phyloP scores from a whole-genome alignment of 176 grass and related monocot species.

The Oryza officinalis region DNA sequence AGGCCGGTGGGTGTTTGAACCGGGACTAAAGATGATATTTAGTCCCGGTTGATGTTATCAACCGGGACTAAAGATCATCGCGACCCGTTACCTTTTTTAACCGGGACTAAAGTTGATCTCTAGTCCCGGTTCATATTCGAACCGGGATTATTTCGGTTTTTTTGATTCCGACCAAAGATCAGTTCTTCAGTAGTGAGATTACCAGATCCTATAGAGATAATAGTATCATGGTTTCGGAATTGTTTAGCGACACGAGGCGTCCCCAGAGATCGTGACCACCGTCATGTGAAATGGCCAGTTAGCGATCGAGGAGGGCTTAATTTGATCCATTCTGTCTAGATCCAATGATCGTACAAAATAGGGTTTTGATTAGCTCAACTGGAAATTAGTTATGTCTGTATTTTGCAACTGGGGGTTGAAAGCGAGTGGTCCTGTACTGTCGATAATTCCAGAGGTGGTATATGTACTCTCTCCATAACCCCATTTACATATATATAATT shows the following conservation, averaged over 20 bases:
- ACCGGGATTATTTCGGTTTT: too few species aligned
- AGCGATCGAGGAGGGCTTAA: background rate
- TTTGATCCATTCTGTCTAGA: background rate
- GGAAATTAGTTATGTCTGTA: background rate
- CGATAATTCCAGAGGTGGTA: background rate
- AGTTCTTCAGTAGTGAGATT: too few species aligned
- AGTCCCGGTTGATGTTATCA: too few species aligned
- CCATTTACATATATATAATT: too few species aligned
- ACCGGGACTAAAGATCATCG: too few species aligned
- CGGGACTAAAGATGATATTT: too few species aligned
- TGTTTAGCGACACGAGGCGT: background rate
- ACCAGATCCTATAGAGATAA: background rate
- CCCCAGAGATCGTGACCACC: background rate
- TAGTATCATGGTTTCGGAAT: background rate
- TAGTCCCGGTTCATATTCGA: too few species aligned
- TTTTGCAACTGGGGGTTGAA: background rate
- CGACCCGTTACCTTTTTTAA: too few species aligned
- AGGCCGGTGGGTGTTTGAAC: too few species aligned
- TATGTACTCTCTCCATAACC: too few species aligned
- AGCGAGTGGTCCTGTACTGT: background rate
- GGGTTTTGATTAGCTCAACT: background rate
- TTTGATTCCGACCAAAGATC: too few species aligned
- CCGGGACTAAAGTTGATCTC: too few species aligned
- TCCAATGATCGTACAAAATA: background rate
- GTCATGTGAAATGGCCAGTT: slow-evolving; percentile 8